Base-by-base conservation (phyloP, 148 eudicot genomes). In the Fagopyrum tataricum region DNA sequence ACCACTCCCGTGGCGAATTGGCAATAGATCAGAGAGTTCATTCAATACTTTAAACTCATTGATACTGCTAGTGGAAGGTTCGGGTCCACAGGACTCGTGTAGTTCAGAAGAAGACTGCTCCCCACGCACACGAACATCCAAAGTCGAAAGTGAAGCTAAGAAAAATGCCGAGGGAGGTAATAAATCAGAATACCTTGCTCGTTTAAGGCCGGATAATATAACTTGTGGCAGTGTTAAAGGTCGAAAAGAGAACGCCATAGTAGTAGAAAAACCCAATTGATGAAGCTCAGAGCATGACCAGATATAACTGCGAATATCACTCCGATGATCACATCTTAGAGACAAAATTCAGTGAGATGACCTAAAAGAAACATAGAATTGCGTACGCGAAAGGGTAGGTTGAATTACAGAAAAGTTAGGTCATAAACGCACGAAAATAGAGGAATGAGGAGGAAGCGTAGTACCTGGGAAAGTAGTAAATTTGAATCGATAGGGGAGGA, bases 11-110 rank as follows among this genome's bases (percentile, higher is more conserved):
- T n/a, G 72, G 24, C 39, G 76, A 67, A 89, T 76, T 5, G 97
- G 90, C 46, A 91, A 74, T 1, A 93, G 76, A 70, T 81, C 76
- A 0, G 91, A 87, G 6, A 93, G 84, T 73, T 91, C 83, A 20
- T 81, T 76, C 14, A 93, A 75, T 2, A 91, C 75, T 44, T 73
- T 80, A 15, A 79, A 76, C 77, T 93, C 97, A 39, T 82, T 75
- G 6, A 48, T 4, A 43, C 14, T 44, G 7, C 52, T 46, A 31
- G 20, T 37, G 41, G 15, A 42, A 12, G 42, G 44, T 64, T 37
- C 14, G 9, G 43, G 15, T 3, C 42, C 62, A 6, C 62, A 21
- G 24, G 6, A 26, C 62, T 56, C 26, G 11, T 56, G 26, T 18
- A 20, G 9, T 67, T 37, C 44, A 67, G n/a, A 31, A 14, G 44